These are phyloP conservation scores for Aspergillus bombycis DNA, from an alignment of 2,329 filamentous ascomycete genomes.

Conservation along the genomic window DNA sequence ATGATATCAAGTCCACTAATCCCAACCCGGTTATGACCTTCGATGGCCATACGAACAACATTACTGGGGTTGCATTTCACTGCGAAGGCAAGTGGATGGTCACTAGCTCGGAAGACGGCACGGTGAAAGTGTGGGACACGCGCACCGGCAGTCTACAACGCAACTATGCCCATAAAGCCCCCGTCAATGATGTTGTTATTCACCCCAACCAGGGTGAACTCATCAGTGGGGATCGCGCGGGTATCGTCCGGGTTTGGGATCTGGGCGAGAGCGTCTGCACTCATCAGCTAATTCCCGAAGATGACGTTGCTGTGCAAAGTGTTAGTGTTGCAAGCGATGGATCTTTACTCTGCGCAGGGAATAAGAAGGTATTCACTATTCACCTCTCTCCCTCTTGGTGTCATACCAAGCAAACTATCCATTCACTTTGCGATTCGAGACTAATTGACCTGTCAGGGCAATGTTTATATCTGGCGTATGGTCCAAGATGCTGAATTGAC, in stretches of 20 bases:
- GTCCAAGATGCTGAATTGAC: constrained; percentile 81
- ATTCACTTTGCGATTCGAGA: background rate
- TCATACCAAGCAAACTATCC: no score
- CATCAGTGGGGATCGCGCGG: constrained; percentile 91
- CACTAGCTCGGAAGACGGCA: constrained; percentile 93
- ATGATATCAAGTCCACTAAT: constrained; percentile 98
- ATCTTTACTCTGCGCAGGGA: constrained; percentile 87
- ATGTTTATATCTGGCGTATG: constrained; percentile 96
- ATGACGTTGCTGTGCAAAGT: constrained; percentile 89
- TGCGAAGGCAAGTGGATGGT: constrained; percentile 99
- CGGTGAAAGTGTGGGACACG: constrained; percentile 97
- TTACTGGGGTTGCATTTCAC: constrained; percentile 96
- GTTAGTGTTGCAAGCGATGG: constrained; percentile 96
- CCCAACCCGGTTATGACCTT: constrained; percentile 91
- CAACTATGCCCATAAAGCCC: constrained; percentile 85
- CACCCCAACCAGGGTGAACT: constrained; percentile 98
- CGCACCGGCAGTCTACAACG: constrained; percentile 82
- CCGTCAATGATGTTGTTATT: constrained; percentile 98
- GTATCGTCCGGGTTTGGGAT: constrained; percentile 95
- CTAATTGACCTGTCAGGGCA: constrained; percentile 63
- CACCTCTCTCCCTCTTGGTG: background rate
- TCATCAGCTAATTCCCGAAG: constrained; percentile 93
- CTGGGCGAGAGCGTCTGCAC: constrained; percentile 95
- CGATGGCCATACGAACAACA: constrained; percentile 92
- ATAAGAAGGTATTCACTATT: constrained; percentile 69